These are phyloP conservation scores for Coemansia sp. DNA, from an alignment of 192 early-diverging fungal genomes.

Conservation along the genomic window DNA sequence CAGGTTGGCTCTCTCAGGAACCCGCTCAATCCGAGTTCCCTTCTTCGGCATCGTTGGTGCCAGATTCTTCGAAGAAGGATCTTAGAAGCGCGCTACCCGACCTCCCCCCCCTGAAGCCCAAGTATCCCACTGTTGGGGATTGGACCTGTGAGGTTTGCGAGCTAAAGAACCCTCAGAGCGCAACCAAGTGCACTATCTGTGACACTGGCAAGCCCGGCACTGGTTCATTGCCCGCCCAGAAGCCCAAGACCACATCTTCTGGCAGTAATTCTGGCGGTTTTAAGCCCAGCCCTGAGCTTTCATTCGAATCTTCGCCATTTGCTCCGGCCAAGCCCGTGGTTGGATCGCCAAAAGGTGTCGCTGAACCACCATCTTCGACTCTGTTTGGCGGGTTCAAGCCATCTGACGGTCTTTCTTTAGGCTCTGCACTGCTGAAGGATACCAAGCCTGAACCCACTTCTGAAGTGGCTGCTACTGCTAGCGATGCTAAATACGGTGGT, in stretches of 20 bases:
- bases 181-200: conserved; percentile 25
- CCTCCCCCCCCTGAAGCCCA: too few species aligned
- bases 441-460: neutral
- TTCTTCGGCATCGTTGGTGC: too few species aligned
- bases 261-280: neutral
- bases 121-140: neutral
- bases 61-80: too few species aligned
- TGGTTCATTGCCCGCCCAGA: too few species aligned
- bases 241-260: too few species aligned
- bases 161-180: conserved; percentile 14
- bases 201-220: conserved; percentile 21
- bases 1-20: neutral
- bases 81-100: too few species aligned
- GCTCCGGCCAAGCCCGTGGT: neutral
- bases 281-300: neutral
- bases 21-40: neutral
- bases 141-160: conserved; percentile 41
- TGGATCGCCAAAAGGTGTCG: neutral
- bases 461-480: neutral
- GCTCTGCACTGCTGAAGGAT: neutral
- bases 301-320: neutral
- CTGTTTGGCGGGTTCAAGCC: neutral
- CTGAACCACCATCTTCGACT: neutral
- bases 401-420: neutral
- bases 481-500: neutral